Percentiles rank a stretch among this genome's conserved stretches.
Evolutionary conservation across 768 basidiomycete species (phyloP).

Genomic region (Rhizopogon vinicolor): DNA sequence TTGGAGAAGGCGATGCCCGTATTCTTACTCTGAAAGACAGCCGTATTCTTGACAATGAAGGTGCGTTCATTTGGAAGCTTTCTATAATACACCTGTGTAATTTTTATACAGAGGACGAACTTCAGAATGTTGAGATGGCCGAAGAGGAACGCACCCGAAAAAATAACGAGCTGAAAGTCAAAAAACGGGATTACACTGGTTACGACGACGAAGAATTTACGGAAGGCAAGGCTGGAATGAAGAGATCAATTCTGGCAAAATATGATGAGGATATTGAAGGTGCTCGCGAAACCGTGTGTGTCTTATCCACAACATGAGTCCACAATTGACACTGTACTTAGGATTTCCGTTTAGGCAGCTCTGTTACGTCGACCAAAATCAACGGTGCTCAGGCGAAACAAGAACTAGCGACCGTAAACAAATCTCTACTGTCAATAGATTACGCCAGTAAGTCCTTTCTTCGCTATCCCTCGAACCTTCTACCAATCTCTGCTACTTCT

Average conservation of each 20-base stretch:
- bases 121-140: slow-evolving; percentile 93
- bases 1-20: slow-evolving; percentile 91
- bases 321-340: slow-evolving; percentile 24
- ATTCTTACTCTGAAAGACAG: slow-evolving; percentile 97
- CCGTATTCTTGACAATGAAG: slow-evolving; percentile 93
- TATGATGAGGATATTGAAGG: slow-evolving; percentile 92
- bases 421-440: slow-evolving; percentile 78
- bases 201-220: slow-evolving; percentile 95
- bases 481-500: slow-evolving; percentile 1
- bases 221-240: slow-evolving; percentile 71
- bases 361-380: slow-evolving; percentile 35
- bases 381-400: slow-evolving; percentile 40
- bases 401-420: slow-evolving; percentile 62
- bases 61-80: slow-evolving; percentile 29
- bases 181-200: slow-evolving; percentile 86
- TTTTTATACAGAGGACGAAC: slow-evolving; percentile 78
- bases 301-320: not conserved
- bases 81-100: not conserved
- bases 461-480: not conserved
- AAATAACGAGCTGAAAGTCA: slow-evolving; percentile 80
- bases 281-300: slow-evolving; percentile 57
- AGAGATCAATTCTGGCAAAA: slow-evolving; percentile 80
- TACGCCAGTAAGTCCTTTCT: slow-evolving; percentile 69
- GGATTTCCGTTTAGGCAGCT: slow-evolving; percentile 85
- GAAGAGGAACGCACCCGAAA: slow-evolving; percentile 80